These are phyloP conservation scores for Draba incana DNA, from an alignment of 345 rosid species.

Conservation along the genomic window DNA sequence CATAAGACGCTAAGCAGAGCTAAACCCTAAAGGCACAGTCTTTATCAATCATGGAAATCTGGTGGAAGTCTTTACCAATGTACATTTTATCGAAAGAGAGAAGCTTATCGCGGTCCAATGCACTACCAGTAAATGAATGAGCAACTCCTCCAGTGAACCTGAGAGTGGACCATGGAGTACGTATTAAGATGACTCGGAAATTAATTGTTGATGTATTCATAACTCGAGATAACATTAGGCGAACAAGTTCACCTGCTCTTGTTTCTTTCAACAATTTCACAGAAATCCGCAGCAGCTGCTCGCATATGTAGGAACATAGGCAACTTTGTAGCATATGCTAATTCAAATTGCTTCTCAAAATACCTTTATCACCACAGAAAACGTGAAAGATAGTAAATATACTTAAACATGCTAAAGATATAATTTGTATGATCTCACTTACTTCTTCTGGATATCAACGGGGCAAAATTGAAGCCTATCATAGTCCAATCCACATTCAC, in stretches of 20 bases:
- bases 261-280: conserved; percentile 73
- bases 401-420: background rate
- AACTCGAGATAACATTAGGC: conserved; percentile 14
- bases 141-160: conserved; percentile 85
- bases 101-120: conserved; percentile 74
- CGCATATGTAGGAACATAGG: conserved; percentile 99
- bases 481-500: conserved; percentile 97
- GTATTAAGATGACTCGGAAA: conserved; percentile 7
- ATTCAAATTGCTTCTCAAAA: conserved; percentile 95
- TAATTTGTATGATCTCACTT: conserved; percentile 39
- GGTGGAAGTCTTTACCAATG: conserved; percentile 57
- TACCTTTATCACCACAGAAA: conserved; percentile 50
- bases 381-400: background rate
- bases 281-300: conserved; percentile 89
- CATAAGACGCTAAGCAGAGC: background rate
- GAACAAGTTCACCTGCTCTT: conserved; percentile 56
- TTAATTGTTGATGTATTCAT: background rate
- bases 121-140: conserved; percentile 91
- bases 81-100: conserved; percentile 73
- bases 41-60: conserved; percentile 46
- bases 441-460: conserved; percentile 79
- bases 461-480: conserved; percentile 97
- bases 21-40: background rate
- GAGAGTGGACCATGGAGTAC: background rate
- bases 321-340: conserved; percentile 83